A percentile compares a stretch with the other conserved stretches of the same genome.
These are phyloP conservation scores for Hansfordia pulvinata DNA, from an alignment of 2,329 filamentous ascomycete species.

Conservation along the genomic window DNA sequence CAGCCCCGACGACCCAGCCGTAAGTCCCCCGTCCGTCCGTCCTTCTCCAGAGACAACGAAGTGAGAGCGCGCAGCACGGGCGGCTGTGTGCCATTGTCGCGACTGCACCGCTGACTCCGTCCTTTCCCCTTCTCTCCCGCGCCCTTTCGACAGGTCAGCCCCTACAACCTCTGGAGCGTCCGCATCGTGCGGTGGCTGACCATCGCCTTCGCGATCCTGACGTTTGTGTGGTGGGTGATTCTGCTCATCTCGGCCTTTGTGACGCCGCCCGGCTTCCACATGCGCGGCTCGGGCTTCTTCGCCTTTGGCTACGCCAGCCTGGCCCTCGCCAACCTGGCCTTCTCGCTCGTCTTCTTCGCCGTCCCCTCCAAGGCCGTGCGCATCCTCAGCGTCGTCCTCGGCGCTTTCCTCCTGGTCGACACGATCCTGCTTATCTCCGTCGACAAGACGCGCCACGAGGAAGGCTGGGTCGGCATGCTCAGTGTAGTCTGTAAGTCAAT, in stretches of 20 bases:
- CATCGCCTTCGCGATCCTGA: constrained; percentile 59
- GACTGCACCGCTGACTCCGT: constrained; percentile 9
- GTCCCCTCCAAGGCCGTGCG: constrained; percentile 70
- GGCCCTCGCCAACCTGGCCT: constrained; percentile 60
- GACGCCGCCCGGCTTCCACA: constrained; percentile 75
- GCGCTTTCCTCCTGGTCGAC: constrained; percentile 55
- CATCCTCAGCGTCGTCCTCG: constrained; percentile 55
- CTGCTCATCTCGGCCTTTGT: constrained; percentile 84
- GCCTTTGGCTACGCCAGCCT: constrained; percentile 74
- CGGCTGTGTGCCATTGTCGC: constrained; percentile 7
- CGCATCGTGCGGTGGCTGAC: constrained; percentile 68
- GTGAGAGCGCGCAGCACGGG: too few relatives aligned
- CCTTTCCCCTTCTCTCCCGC: constrained; percentile 3
- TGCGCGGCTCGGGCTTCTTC: constrained; percentile 84
- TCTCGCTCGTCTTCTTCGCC: constrained; percentile 75
- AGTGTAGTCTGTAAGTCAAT: constrained; percentile 51
- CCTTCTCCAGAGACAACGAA: background rate
- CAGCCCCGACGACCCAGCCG: constrained; percentile 69
- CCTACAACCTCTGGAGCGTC: constrained; percentile 91
- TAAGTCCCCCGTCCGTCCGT: constrained; percentile 25
- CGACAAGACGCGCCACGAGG: constrained; percentile 61
- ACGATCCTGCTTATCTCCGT: constrained; percentile 71
- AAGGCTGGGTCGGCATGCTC: constrained; percentile 81
- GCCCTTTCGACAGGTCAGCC: constrained; percentile 41
- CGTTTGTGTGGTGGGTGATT: constrained; percentile 85